Percentiles rank a stretch among this genome's conserved stretches.
phyloP scores from a whole-genome alignment of 495 filamentous ascomycete genomes.

The Bryoglossum gracile region DNA sequence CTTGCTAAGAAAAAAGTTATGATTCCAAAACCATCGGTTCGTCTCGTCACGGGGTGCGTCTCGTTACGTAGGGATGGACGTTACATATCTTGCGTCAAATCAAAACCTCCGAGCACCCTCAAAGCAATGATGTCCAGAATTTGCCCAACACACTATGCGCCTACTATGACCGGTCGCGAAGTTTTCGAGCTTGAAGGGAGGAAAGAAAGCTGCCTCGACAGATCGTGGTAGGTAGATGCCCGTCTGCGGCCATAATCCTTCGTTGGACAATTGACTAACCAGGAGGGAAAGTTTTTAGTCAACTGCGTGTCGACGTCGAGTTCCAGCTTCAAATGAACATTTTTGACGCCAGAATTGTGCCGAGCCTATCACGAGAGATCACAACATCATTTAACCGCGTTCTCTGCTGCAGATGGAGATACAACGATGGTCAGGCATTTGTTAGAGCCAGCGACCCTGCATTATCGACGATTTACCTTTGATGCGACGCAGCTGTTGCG shows the following conservation, averaged over 20 bases:
- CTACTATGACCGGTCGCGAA: constrained; percentile 6
- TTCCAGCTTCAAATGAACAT: no score
- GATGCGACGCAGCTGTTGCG: constrained; percentile 7
- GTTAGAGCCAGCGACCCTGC: no score
- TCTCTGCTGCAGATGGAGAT: constrained; percentile 8
- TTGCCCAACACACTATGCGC: constrained; percentile 6
- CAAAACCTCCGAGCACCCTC: constrained; percentile 4
- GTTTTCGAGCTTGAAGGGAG: constrained; percentile 12
- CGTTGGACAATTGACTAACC: not conserved
- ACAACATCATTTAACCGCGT: constrained; percentile 10
- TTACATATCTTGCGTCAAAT: constrained; percentile 10
- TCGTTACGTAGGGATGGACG: no score
- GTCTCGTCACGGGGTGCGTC: no score
- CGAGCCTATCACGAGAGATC: no score
- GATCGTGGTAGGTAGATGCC: not conserved
- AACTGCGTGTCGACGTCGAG: no score
- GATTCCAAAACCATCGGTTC: no score
- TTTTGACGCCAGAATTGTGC: no score
- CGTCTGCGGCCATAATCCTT: not conserved
- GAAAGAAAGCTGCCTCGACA: constrained; percentile 7
- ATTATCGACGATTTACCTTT: no score
- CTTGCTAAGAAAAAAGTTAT: no score
- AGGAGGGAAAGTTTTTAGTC: not conserved
- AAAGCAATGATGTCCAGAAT: constrained; percentile 6
- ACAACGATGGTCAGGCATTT: constrained; percentile 7